phyloP scores from a whole-genome alignment of 2,329 filamentous ascomycete genomes.

The Trichophyton equinum region DNA sequence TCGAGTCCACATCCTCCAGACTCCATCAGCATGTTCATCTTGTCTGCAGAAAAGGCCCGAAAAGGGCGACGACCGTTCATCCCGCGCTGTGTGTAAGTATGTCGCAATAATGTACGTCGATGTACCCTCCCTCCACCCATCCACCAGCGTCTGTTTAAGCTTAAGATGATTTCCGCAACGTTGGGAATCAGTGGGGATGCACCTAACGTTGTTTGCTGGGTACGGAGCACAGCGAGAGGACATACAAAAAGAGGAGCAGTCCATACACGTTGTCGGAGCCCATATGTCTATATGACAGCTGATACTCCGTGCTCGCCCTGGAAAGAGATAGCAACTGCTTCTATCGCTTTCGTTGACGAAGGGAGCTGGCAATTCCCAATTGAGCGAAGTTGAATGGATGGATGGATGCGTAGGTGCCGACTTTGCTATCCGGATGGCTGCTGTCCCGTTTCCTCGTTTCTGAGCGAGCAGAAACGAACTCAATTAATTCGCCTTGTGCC shows the following conservation, averaged over 20 bases:
- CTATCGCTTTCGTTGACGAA: too few species aligned
- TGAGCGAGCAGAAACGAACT: neutral
- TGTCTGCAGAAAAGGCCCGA: neutral
- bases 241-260: neutral
- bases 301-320: too few species aligned
- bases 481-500: neutral
- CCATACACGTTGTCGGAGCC: neutral
- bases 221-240: neutral
- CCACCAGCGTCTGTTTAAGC: conserved; percentile 4
- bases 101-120: too few species aligned
- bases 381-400: neutral
- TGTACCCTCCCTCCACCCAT: neutral
- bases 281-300: neutral
- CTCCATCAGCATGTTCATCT: neutral
- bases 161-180: conserved; percentile 3
- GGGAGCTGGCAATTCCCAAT: too few species aligned
- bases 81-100: neutral
- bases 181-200: conserved; percentile 3
- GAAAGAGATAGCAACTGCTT: neutral
- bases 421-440: too few species aligned
- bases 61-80: neutral
- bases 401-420: neutral
- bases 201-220: neutral
- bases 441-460: neutral
- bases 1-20: neutral